These are phyloP conservation scores for Rhizophora apiculata DNA, from an alignment of 345 rosid species.

Conservation along the genomic window DNA sequence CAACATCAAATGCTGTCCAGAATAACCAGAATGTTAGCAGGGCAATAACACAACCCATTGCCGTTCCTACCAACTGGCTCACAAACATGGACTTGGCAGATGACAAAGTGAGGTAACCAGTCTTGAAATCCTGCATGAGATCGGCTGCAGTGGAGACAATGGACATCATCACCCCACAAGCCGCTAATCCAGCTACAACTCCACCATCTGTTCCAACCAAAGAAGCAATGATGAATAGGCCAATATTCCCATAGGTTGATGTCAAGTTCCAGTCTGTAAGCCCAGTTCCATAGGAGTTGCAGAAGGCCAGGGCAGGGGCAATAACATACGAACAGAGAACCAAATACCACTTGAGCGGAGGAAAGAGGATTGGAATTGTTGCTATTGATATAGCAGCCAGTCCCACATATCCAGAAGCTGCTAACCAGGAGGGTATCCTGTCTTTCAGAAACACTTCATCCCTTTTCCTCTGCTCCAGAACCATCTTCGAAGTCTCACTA, in stretches of 20 bases:
- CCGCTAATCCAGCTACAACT: conserved; percentile 83
- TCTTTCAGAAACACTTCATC: conserved; percentile 74
- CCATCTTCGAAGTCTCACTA: conserved; percentile 44
- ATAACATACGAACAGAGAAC: conserved; percentile 73
- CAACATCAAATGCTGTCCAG: conserved; percentile 85
- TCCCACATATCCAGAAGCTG: conserved; percentile 79
- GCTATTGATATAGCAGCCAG: conserved; percentile 87
- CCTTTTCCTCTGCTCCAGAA: conserved; percentile 54
- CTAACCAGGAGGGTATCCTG: conserved; percentile 69
- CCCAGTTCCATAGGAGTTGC: conserved; percentile 86
- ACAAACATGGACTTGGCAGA: conserved; percentile 94
- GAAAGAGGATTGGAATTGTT: conserved; percentile 63
- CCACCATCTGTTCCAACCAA: conserved; percentile 78
- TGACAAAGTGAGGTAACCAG: conserved; percentile 78
- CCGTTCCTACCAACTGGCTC: conserved; percentile 77
- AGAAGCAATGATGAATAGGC: conserved; percentile 82
- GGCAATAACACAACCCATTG: conserved; percentile 89
- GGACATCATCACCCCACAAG: conserved; percentile 87
- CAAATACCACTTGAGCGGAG: conserved; percentile 84
- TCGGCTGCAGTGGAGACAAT: conserved; percentile 93
- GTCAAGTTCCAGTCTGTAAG: conserved; percentile 84
- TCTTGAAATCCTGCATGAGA: conserved; percentile 96
- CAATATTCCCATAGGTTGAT: conserved; percentile 87
- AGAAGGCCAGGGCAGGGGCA: conserved; percentile 91
- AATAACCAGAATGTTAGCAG: conserved; percentile 86